A percentile compares a stretch with the other conserved stretches of the same genome.
Evolutionary conservation across 352 stramenopile genomes (phyloP).

Genomic region (Hyaloperonospora brassicae): DNA sequence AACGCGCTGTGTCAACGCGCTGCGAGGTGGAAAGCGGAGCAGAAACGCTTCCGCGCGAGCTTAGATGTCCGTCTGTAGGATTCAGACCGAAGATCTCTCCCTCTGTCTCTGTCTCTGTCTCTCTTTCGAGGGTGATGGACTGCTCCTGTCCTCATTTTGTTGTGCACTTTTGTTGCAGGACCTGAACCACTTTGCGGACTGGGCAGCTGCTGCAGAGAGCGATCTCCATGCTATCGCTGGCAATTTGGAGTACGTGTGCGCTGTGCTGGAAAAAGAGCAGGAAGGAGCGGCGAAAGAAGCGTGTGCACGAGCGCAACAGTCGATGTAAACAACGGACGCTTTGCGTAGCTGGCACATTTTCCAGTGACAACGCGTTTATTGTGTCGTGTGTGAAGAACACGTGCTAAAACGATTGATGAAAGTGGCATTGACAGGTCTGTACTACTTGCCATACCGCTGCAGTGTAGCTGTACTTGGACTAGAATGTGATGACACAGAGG

Average conservation of each 20-base stretch:
- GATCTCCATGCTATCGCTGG: slow-evolving; percentile 48
- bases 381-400: no score
- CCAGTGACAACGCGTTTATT: no score
- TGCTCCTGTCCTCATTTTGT: background rate
- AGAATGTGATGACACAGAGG: slow-evolving; percentile 65
- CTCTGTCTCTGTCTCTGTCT: slow-evolving; percentile 1
- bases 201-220: slow-evolving; percentile 36
- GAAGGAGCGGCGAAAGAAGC: slow-evolving; percentile 17
- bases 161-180: slow-evolving; percentile 16
- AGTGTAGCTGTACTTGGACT: background rate
- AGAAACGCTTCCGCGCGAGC: slow-evolving; percentile 44
- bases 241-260: slow-evolving; percentile 62
- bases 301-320: slow-evolving; percentile 19
- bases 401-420: no score
- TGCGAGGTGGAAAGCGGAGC: slow-evolving; percentile 59
- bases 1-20: slow-evolving; percentile 35
- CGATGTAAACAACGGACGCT: slow-evolving; percentile 7
- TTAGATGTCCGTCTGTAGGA: slow-evolving; percentile 25
- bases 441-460: no score
- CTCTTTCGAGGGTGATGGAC: background rate
- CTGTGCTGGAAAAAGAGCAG: slow-evolving; percentile 54
- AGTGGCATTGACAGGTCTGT: no score
- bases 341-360: no score
- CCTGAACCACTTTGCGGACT: slow-evolving; percentile 49
- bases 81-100: background rate